Percentiles rank a stretch among this genome's conserved stretches.
Evolutionary conservation across 148 eudicot genomes (phyloP).

Genomic region (Talinum fruticosum): DNA sequence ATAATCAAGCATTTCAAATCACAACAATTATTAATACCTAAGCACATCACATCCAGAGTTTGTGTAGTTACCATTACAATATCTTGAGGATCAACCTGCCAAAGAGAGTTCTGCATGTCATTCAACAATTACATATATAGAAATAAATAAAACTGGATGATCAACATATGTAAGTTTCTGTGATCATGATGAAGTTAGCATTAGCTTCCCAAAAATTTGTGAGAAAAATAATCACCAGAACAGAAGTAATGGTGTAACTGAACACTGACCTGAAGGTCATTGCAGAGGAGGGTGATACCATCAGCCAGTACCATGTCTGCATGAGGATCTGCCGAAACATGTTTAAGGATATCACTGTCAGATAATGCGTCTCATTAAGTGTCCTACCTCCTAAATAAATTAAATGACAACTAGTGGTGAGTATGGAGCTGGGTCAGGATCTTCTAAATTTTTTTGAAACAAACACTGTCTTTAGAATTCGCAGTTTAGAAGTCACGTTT

Average conservation of each 20-base stretch:
- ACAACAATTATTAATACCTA: neutral
- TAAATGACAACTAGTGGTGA: neutral
- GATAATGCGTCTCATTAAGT: neutral
- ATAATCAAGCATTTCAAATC: neutral
- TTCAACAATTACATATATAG: neutral
- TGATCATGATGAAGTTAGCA: neutral
- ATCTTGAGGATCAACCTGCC: constrained; percentile 98
- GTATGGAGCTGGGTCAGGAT: neutral
- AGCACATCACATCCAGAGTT: constrained; percentile 9
- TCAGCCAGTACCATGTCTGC: constrained; percentile 85
- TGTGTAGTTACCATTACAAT: constrained; percentile 75
- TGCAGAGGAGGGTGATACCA: constrained; percentile 84
- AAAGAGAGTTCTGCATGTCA: constrained; percentile 27
- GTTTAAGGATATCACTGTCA: constrained; percentile 7
- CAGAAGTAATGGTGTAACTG: neutral
- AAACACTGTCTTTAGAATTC: neutral
- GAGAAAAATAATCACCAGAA: neutral
- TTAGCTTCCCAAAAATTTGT: neutral
- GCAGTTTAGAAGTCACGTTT: neutral
- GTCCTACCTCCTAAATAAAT: constrained; percentile 3
- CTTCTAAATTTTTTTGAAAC: neutral
- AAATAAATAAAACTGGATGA: neutral
- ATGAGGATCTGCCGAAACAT: constrained; percentile 61
- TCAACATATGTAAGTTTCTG: neutral
- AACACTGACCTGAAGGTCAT: constrained; percentile 68